Evolutionary conservation across 1,284 basidiomycete species (phyloP).

Genomic region (Volvariella surrecta): DNA sequence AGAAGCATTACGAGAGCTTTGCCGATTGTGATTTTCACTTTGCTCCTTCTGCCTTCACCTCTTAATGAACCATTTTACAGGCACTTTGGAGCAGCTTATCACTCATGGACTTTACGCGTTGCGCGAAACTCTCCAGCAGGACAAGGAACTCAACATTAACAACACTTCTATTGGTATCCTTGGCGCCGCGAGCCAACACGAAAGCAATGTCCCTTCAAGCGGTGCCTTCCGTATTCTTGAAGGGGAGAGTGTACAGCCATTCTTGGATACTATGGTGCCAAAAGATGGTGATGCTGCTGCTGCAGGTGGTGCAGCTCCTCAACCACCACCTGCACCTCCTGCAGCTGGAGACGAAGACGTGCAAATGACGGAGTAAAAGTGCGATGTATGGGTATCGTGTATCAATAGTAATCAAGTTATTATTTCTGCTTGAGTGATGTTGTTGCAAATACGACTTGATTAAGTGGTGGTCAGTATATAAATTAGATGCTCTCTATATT

Average conservation of each 20-base stretch:
- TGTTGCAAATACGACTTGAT: no score
- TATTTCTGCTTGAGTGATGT: no score
- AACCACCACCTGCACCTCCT: slow-evolving; percentile 28
- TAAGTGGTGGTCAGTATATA: no score
- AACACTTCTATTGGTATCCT: slow-evolving; percentile 94
- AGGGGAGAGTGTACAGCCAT: slow-evolving; percentile 62
- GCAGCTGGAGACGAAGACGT: slow-evolving; percentile 59
- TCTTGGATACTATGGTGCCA: slow-evolving; percentile 63
- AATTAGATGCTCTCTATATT: no score
- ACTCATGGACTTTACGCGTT: slow-evolving; percentile 89
- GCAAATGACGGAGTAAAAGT: slow-evolving; percentile 65
- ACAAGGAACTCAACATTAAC: slow-evolving; percentile 86
- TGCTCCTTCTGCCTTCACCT: slow-evolving; percentile 2
- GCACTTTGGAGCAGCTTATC: slow-evolving; percentile 78
- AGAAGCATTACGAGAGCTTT: slow-evolving; percentile 89
- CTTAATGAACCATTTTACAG: slow-evolving; percentile 29
- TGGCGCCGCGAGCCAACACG: slow-evolving; percentile 56
- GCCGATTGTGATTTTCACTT: slow-evolving; percentile 55
- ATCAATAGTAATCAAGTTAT: no score
- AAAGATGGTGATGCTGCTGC: slow-evolving; percentile 39
- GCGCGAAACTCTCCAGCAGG: slow-evolving; percentile 93
- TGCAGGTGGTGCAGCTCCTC: slow-evolving; percentile 26
- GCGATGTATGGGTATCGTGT: no score
- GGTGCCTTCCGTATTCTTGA: slow-evolving; percentile 77
- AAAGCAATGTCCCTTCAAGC: slow-evolving; percentile 35